Evolutionary conservation across 257 asterid species (phyloP), one percentile per base, ranked within the genome.

Genomic region (Solanum chaucha): DNA sequence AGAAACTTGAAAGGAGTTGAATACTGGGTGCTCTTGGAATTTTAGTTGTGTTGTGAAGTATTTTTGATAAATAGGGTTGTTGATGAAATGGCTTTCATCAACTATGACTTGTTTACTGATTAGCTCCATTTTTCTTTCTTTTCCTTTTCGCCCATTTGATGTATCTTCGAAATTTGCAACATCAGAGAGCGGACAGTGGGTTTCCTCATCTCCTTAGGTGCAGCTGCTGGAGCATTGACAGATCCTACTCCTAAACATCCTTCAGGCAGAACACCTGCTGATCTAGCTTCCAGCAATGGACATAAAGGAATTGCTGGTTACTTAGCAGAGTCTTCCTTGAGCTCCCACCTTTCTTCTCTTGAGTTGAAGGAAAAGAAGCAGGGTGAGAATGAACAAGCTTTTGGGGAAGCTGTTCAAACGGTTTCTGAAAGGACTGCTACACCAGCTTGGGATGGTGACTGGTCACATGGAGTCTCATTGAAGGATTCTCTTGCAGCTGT

Each of bases 241-340:
- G 98, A 95, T 90, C 99, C 99, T 86, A 90, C 96, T 72, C 96
- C 98, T 9, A 70, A 86, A 85, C 90, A 92, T 87, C 95, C 98
- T 87, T 86, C 94, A 0, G 98, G 94, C 51, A 93, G 93, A 89
- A 81, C 94, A 80, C 97, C 99, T 40, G 97, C 99, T 86, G 99
- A 94, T 89, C 94, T 96, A 28, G 99, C 99, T 67, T 92, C 95
- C 86, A 86, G 88, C 90, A 95, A 94, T 72, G 99, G 98, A 81
- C 98, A 96, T 91, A 96, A 94, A 90, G 99, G 99, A 86, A 96
- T 96, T 87, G 97, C 98, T 71, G 99, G 98, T 90, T 96, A 92
- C 89, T 95, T 96, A 70, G 97, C 98, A 2, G 99, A 96, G 89
- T 90, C 93, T 86, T 80, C 95, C 83, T 91, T 96, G 92, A 93